Evolutionary conservation across 2,329 filamentous ascomycete species (phyloP).

Genomic region (Didymella lethalis): DNA sequence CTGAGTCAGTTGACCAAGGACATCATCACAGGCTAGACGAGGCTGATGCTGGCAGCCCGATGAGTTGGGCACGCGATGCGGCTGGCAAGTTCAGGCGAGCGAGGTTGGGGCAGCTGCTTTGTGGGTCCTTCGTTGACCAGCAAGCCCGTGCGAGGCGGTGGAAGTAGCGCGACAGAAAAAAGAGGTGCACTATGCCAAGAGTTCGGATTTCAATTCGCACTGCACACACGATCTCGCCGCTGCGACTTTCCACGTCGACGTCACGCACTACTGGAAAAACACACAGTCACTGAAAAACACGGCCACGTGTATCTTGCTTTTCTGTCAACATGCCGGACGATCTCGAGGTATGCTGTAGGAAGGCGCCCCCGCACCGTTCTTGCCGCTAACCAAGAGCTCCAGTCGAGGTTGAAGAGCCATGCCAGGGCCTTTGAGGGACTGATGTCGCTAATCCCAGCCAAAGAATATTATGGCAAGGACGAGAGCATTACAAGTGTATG

Average conservation of each 20-base stretch:
- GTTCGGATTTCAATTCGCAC: slow-evolving; percentile 37
- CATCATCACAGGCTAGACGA: slow-evolving; percentile 20
- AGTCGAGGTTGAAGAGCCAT: slow-evolving; percentile 64
- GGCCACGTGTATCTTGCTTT: slow-evolving; percentile 4
- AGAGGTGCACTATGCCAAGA: slow-evolving; percentile 16
- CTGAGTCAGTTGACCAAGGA: slow-evolving; percentile 30
- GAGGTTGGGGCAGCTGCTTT: slow-evolving; percentile 6
- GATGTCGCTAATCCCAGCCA: slow-evolving; percentile 85
- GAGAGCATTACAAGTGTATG: slow-evolving; percentile 70
- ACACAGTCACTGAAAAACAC: background rate
- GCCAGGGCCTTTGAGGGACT: slow-evolving; percentile 85
- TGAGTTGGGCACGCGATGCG: slow-evolving; percentile 20
- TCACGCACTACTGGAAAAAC: slow-evolving; percentile 10
- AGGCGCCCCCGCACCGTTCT: slow-evolving; percentile 31
- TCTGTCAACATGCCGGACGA: slow-evolving; percentile 50
- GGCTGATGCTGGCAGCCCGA: slow-evolving; percentile 26
- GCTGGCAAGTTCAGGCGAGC: slow-evolving; percentile 3
- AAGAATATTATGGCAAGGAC: slow-evolving; percentile 89
- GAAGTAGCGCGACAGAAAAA: slow-evolving; percentile 1
- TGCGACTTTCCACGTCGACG: slow-evolving; percentile 23
- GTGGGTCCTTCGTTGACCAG: too few relatives aligned
- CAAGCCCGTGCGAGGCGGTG: slow-evolving; percentile 23
- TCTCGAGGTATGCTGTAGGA: slow-evolving; percentile 49
- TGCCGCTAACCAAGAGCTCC: slow-evolving; percentile 40
- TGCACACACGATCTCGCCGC: slow-evolving; percentile 43